These are phyloP conservation scores for Aspergillus biplanus DNA, from an alignment of 495 filamentous ascomycete species.

Conservation along the genomic window DNA sequence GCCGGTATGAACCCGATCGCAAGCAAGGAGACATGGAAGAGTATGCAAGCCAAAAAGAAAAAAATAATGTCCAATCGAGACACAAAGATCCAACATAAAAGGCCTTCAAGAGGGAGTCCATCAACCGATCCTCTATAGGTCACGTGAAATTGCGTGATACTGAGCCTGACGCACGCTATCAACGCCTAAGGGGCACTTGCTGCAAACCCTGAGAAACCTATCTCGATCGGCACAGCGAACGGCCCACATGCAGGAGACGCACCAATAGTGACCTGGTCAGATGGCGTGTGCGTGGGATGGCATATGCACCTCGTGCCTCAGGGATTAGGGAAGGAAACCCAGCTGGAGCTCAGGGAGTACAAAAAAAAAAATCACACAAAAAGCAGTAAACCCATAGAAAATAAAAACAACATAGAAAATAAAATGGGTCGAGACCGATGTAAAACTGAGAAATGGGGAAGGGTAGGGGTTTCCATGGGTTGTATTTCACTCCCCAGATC, in stretches of 20 bases:
- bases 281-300: constrained; percentile 23
- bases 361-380: constrained; percentile 5
- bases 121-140: constrained; percentile 13
- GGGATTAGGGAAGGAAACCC: constrained; percentile 11
- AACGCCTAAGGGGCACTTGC: constrained; percentile 26
- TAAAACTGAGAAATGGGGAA: too few relatives aligned
- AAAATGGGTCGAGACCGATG: not conserved
- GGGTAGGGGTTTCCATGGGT: not conserved
- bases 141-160: constrained; percentile 52
- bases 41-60: not conserved
- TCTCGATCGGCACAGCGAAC: constrained; percentile 23
- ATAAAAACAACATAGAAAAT: not conserved
- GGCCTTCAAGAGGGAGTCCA: not conserved
- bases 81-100: not conserved
- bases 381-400: not conserved
- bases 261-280: constrained; percentile 25
- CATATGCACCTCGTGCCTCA: constrained; percentile 18
- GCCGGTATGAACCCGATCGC: not conserved
- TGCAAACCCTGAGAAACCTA: constrained; percentile 22
- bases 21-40: constrained; percentile 1
- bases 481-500: not conserved
- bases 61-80: not conserved
- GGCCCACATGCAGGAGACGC: constrained; percentile 27
- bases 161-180: constrained; percentile 30
- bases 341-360: not conserved